phyloP scores from a whole-genome alignment of 495 filamentous ascomycete genomes.

The Poronia punctata region DNA sequence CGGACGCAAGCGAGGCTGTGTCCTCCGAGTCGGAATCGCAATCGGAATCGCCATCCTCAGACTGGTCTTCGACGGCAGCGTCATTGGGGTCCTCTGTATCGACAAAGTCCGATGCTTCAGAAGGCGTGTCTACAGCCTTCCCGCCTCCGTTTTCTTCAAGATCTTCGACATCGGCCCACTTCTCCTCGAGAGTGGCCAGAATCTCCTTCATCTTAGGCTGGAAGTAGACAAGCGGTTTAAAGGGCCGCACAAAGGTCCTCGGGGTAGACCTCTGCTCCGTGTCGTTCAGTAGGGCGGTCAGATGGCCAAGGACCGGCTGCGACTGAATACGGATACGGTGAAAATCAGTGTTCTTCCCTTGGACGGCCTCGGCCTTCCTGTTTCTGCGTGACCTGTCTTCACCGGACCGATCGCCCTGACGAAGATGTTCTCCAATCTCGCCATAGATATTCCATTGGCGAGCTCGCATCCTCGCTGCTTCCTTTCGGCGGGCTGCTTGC shows the following conservation, averaged over 20 bases:
- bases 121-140: slow-evolving; percentile 6
- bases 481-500: slow-evolving; percentile 19
- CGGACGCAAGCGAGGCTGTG: slow-evolving; percentile 14
- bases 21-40: slow-evolving; percentile 13
- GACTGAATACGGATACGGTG: slow-evolving; percentile 36
- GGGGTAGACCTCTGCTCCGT: slow-evolving; percentile 18
- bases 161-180: slow-evolving; percentile 27
- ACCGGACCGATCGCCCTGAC: neutral
- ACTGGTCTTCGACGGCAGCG: neutral
- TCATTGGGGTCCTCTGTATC: slow-evolving; percentile 15
- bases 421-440: slow-evolving; percentile 7
- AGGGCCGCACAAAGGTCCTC: slow-evolving; percentile 32
- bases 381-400: slow-evolving; percentile 13
- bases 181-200: slow-evolving; percentile 29
- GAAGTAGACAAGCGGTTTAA: slow-evolving; percentile 32
- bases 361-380: slow-evolving; percentile 16
- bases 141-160: slow-evolving; percentile 16
- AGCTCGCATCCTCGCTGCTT: slow-evolving; percentile 21
- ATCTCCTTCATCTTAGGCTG: slow-evolving; percentile 30
- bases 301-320: slow-evolving; percentile 23
- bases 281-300: slow-evolving; percentile 21
- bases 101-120: slow-evolving; percentile 17
- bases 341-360: slow-evolving; percentile 20
- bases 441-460: too few relatives aligned
- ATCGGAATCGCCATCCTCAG: slow-evolving; percentile 5